Evolutionary conservation across 192 early-diverging fungal species (phyloP), one percentile per base, ranked within the genome.

Genomic region (Martensiomyces pterosporus): DNA sequence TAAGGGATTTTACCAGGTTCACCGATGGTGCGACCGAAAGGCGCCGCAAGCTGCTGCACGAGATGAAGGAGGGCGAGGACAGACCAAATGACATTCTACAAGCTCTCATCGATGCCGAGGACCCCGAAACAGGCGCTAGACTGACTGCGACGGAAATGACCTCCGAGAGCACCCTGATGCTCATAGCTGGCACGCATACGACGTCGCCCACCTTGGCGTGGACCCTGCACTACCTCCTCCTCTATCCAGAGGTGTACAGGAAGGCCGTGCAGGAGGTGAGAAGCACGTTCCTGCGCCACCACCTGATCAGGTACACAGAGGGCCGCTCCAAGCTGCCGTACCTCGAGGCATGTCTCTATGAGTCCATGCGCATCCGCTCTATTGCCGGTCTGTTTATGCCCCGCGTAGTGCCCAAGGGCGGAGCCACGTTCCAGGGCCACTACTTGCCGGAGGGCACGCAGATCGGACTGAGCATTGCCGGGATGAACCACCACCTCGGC

Each of bases 401-500:
- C 14, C 39, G 52, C 26, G 34, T 37, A 2, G 25, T 54, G 1
- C 52, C 52, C 4, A 29, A 43, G 12, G 29, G 24, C 5, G 52
- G 52, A 7, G 12, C 21, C 5, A 45, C 32, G 9, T 16, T 44
- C 25, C 40, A 40, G 13, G 23, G 12, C 25, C 29, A 43, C 29
- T 36, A 19, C 17, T 1, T 54, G 8, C 52, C 52, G 18, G 40
- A n/a, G 8, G 52, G 52, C 1, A 44, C 18, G 8, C 2, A 5
- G 6, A n/a, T 41, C 39, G 9, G 22, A 5, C 7, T 41, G 7
- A 21, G 9, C 14, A 14, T 41, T 41, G 17, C 16, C 5, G 39
- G 6, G 5, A 5, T 41, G 6, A 9, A 14, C 22, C 14, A n/a
- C 22, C 16, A 41, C 14, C 6, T n/a, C 6, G 14, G 22, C 17